Conservation (phyloP, 2,329 filamentous ascomycete species). For the Dothistroma pini region DNA sequence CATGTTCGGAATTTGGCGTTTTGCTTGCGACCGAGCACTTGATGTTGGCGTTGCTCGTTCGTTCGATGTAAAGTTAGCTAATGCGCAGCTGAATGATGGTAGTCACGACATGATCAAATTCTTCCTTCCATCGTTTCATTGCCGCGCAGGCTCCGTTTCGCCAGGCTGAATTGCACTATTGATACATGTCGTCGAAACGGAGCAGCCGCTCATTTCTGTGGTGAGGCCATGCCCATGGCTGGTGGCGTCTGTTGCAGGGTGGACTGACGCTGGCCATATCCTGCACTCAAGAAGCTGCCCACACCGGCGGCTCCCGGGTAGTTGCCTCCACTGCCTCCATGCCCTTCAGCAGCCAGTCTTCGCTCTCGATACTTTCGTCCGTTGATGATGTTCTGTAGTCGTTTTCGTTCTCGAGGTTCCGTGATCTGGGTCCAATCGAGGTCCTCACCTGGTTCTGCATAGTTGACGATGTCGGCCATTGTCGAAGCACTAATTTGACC, state of each 20-base stretch:
- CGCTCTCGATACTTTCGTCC: constrained; percentile 40
- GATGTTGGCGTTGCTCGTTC: neutral
- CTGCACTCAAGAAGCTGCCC: constrained; percentile 30
- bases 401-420: constrained; percentile 37
- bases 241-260: constrained; percentile 3
- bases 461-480: constrained; percentile 36
- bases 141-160: neutral
- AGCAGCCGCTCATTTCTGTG: neutral
- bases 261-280: constrained; percentile 21
- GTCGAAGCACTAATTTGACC: constrained; percentile 34
- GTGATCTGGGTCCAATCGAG: constrained; percentile 39
- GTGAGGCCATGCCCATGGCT: neutral
- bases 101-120: neutral
- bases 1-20: neutral
- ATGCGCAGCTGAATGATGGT: neutral
- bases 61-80: neutral
- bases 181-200: neutral
- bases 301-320: constrained; percentile 34
- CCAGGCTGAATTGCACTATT: neutral
- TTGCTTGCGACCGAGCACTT: neutral
- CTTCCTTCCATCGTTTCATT: neutral
- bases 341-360: constrained; percentile 35
- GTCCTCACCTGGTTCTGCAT: constrained; percentile 39
- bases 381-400: constrained; percentile 40
- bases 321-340: constrained; percentile 34